Conservation (phyloP, 139 green algal species). For the Zygnema circumcarinatum region DNA sequence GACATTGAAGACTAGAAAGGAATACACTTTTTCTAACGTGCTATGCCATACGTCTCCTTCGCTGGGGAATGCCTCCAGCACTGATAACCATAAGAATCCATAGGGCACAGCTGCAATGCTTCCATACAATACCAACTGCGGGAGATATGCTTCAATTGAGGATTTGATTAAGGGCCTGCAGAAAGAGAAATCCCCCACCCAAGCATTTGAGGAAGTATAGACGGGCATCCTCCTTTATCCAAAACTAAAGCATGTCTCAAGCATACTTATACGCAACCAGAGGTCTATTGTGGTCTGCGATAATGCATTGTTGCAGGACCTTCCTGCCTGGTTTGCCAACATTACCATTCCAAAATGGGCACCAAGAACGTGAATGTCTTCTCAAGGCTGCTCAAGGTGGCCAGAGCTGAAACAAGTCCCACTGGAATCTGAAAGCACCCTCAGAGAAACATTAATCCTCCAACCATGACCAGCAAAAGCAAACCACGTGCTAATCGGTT, state of each 20-base stretch:
- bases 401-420: constrained; percentile 21
- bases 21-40: constrained; percentile 37
- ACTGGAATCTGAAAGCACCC: constrained; percentile 8
- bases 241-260: too few species aligned
- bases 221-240: background rate
- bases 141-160: constrained; percentile 51
- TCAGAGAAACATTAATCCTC: too few species aligned
- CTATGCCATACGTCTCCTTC: constrained; percentile 8
- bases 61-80: constrained; percentile 31
- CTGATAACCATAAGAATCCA: constrained; percentile 31
- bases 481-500: too few species aligned
- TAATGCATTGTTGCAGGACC: too few species aligned
- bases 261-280: too few species aligned
- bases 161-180: constrained; percentile 46
- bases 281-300: too few species aligned
- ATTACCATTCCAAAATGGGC: constrained; percentile 9
- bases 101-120: constrained; percentile 47
- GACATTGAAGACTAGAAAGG: constrained; percentile 60
- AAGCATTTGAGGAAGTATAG: background rate
- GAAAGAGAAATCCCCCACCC: background rate
- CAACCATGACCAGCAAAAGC: too few species aligned
- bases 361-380: constrained; percentile 23
- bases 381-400: constrained; percentile 12
- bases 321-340: too few species aligned
- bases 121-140: constrained; percentile 50